phyloP scores from a whole-genome alignment of 139 green algal genomes.

The Micractinium sp. region DNA sequence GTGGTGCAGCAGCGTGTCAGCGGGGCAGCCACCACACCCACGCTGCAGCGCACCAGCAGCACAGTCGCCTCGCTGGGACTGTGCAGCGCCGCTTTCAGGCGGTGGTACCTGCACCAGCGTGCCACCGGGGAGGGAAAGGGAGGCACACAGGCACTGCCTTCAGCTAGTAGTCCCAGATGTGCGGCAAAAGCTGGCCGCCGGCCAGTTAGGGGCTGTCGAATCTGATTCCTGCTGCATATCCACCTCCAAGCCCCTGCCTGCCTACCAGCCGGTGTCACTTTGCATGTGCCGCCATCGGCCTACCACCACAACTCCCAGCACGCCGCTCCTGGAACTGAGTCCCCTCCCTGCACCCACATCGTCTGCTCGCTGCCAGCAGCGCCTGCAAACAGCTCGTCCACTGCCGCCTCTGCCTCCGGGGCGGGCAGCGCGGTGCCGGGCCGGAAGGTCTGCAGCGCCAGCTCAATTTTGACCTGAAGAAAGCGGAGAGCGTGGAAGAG shows the following conservation, averaged over 20 bases:
- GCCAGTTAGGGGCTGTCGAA: too few species aligned
- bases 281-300: not conserved
- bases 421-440: not conserved
- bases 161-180: too few species aligned
- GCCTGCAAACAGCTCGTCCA: not conserved
- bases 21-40: not conserved
- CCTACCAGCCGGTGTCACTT: too few species aligned
- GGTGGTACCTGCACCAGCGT: not conserved
- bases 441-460: not conserved
- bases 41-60: not conserved
- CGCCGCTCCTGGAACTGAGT: not conserved
- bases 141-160: too few species aligned
- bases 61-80: not conserved
- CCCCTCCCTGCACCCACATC: not conserved
- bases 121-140: not conserved
- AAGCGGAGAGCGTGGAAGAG: not conserved
- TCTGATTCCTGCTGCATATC: too few species aligned
- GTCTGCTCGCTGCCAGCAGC: not conserved
- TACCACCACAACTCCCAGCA: not conserved
- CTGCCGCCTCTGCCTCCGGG: not conserved
- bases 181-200: too few species aligned
- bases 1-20: too few species aligned
- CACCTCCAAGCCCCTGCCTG: too few species aligned
- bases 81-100: not conserved
- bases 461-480: not conserved